Evolutionary conservation across 768 basidiomycete genomes (phyloP), one percentile per base, ranked within the genome.

Genomic region (Gloeostereum incarnatum): DNA sequence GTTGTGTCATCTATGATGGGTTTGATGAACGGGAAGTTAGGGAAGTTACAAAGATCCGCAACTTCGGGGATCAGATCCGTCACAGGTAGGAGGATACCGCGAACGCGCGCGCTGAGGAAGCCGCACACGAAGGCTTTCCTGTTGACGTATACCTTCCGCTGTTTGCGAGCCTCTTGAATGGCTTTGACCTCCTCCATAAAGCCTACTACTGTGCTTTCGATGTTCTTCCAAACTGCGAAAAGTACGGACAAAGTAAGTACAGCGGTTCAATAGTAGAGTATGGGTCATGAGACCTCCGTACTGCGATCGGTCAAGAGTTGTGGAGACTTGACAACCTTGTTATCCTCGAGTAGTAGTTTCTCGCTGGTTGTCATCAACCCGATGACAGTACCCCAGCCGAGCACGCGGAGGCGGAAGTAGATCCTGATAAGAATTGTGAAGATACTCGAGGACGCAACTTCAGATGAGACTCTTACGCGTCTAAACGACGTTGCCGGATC

Each of bases 381-480:
- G 11, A 75, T 51, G 38, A 73, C 74, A n/a, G 57, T 36, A 14
- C 57, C 68, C 63, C 66, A 74, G 21, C 74, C 75, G 18, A 76
- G 58, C 18, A 53, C 65, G 29, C 61, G 59, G 11, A 77, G 49
- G 46, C 63, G 70, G 26, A 58, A 50, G 14, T 64, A 48, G 27
- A 77, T 69, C 11, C 74, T 76, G 42, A 11, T 10, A 4, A 14
- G 11, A 34, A 20, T 14, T 10, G 19, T n/a, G 21, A 17, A 17
- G 4, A 34, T 2, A 11, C 2, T 11, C 4, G 21, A 20, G 19
- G 13, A 20, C 26, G 8, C 8, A 8, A 14, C 8, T 8, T 8
- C 16, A 9, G 3, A n/a, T 3, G n/a, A n/a, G n/a, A 34, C 33
- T n/a, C 11, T n/a, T n/a, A 34, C 33, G 33, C 33, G 13, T 3